A percentile compares a stretch with the other conserved stretches of the same genome.
phyloP scores from a whole-genome alignment of 2,329 filamentous ascomycete species.

The Sclerotinia glacialis region DNA sequence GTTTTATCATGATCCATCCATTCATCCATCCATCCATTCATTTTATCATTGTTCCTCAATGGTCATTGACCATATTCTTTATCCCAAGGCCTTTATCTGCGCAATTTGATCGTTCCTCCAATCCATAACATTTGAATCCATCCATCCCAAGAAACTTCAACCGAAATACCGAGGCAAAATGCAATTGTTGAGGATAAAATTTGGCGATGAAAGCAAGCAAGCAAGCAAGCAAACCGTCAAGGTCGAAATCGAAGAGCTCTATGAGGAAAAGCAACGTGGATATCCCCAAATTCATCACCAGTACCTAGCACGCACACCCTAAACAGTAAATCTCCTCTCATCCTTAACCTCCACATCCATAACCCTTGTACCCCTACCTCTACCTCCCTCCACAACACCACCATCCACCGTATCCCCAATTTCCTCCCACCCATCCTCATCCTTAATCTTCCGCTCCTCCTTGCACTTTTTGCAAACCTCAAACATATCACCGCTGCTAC shows the following conservation, averaged over 20 bases:
- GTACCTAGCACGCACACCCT: too few relatives aligned
- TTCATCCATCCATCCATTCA: background rate
- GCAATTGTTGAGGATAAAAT: background rate
- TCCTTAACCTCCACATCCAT: constrained; percentile 4
- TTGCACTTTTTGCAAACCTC: constrained; percentile 29
- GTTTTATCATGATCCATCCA: background rate
- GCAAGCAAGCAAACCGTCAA: background rate
- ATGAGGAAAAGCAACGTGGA: background rate
- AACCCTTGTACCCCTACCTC: background rate
- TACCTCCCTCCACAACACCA: background rate
- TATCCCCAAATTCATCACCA: background rate
- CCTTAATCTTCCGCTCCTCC: constrained; percentile 26
- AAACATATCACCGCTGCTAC: constrained; percentile 23
- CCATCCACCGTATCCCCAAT: background rate
- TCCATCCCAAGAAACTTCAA: background rate
- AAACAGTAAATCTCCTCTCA: constrained; percentile 13
- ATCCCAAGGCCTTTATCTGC: background rate
- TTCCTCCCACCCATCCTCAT: background rate
- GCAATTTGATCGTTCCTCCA: background rate
- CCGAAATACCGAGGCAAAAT: background rate
- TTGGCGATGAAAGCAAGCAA: background rate
- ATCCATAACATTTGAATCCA: too few relatives aligned
- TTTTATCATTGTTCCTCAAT: background rate
- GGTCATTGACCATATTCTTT: background rate
- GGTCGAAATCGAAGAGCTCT: background rate